These are phyloP conservation scores for Fusarium miscanthi DNA, from an alignment of 2,329 filamentous ascomycete species.

Conservation along the genomic window DNA sequence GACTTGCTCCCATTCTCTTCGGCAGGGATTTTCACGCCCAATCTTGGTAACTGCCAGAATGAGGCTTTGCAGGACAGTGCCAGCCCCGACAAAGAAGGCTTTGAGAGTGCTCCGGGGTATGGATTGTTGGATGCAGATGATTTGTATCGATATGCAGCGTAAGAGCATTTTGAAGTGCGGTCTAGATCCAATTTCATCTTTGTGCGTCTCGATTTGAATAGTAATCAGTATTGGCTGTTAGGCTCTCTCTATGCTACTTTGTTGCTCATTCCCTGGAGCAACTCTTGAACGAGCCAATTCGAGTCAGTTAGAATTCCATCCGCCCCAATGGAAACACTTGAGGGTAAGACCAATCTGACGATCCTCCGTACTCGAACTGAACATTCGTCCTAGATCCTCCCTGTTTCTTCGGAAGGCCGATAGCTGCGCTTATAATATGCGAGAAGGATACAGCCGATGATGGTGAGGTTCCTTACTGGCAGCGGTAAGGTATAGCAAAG, in stretches of 20 bases:
- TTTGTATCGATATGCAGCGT: neutral
- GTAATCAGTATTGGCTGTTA: no score
- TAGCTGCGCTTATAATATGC: conserved; percentile 28
- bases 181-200: no score
- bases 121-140: conserved; percentile 5
- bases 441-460: conserved; percentile 33
- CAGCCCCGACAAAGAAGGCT: neutral
- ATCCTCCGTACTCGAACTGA: conserved; percentile 5
- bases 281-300: conserved; percentile 32
- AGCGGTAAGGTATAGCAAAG: conserved; percentile 23
- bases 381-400: conserved; percentile 15
- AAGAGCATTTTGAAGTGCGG: conserved; percentile 14
- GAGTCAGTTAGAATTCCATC: conserved; percentile 20
- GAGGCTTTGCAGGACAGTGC: neutral
- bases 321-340: conserved; percentile 17
- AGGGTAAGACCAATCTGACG: conserved; percentile 1
- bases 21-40: conserved; percentile 62
- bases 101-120: conserved; percentile 7
- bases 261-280: conserved; percentile 28
- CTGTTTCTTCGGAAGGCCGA: conserved; percentile 22
- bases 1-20: conserved; percentile 65
- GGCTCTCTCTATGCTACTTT: neutral
- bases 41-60: conserved; percentile 36
- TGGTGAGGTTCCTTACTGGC: conserved; percentile 33
- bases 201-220: no score